Conservation (phyloP, 306 rosid genomes). For the Gynostemma pentaphyllum region DNA sequence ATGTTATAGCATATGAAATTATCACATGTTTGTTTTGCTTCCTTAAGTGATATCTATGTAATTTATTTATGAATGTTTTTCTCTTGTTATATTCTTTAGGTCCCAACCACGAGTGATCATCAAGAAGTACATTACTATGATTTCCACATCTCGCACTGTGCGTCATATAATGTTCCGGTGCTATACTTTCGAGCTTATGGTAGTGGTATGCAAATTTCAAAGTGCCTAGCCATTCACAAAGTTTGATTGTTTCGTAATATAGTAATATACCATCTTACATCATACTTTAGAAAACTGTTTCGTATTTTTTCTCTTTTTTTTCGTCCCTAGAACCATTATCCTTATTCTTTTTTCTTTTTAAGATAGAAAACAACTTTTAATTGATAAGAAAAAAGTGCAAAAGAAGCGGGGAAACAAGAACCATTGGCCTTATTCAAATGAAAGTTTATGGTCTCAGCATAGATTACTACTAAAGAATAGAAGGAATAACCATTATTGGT, state of each 20-base stretch:
- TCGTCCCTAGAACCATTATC: background rate
- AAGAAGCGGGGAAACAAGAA: no score
- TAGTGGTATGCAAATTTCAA: conserved; percentile 36
- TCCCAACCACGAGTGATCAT: conserved; percentile 14
- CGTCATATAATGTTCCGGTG: conserved; percentile 68
- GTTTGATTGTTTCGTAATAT: background rate
- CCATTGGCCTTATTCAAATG: no score
- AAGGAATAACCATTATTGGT: no score
- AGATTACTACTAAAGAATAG: no score
- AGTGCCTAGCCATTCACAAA: background rate
- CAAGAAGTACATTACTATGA: conserved; percentile 39
- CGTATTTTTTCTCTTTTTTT: no score
- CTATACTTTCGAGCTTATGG: conserved; percentile 54
- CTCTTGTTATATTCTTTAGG: conserved; percentile 29
- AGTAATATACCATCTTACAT: background rate
- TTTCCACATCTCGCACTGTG: conserved; percentile 58
- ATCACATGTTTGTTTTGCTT: no score
- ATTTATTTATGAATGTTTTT: background rate
- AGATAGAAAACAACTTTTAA: background rate
- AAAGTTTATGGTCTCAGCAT: no score
- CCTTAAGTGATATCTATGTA: background rate
- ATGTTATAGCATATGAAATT: no score
- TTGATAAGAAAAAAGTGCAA: background rate
- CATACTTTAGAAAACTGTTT: background rate
- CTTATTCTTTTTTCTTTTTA: background rate